These are phyloP conservation scores for Boletus rubroflammeus DNA, from an alignment of 768 basidiomycete genomes.

Conservation along the genomic window DNA sequence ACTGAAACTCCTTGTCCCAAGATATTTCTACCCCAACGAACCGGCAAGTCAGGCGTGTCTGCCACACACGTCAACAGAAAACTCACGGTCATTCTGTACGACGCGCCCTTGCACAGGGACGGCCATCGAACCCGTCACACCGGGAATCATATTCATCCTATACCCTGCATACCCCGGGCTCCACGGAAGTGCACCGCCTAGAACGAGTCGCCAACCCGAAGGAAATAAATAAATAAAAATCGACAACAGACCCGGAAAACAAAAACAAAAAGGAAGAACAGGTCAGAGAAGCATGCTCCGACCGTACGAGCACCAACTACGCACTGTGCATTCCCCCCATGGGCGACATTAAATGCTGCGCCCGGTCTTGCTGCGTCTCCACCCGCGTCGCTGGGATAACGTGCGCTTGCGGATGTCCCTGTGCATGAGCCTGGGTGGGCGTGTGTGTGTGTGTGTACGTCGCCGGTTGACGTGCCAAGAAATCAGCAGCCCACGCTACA, in stretches of 20 bases:
- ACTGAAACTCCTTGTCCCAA: constrained; percentile 67
- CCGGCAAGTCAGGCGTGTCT: background rate
- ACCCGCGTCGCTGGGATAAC: background rate
- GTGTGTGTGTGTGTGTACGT: background rate
- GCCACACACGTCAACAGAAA: background rate
- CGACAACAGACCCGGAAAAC: background rate
- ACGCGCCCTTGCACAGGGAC: constrained; percentile 22
- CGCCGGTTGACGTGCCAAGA: constrained; percentile 37
- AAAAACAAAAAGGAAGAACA: background rate
- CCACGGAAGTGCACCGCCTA: constrained; percentile 41
- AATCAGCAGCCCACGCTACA: constrained; percentile 63
- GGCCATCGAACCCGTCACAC: constrained; percentile 21
- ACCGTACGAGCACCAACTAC: constrained; percentile 1
- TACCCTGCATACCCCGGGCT: constrained; percentile 35
- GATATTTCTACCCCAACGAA: constrained; percentile 16
- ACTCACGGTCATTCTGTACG: constrained; percentile 44
- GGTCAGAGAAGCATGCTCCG: constrained; percentile 2
- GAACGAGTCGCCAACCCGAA: background rate
- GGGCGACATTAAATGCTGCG: constrained; percentile 4
- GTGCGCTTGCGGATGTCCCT: constrained; percentile 9
- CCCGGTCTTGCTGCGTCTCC: constrained; percentile 12
- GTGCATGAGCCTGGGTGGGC: constrained; percentile 4
- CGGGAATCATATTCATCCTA: constrained; percentile 39
- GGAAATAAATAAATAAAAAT: background rate
- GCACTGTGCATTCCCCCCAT: constrained; percentile 16